Base-by-base conservation (phyloP, 768 basidiomycete species). In the Psilocybe tampanensis region DNA sequence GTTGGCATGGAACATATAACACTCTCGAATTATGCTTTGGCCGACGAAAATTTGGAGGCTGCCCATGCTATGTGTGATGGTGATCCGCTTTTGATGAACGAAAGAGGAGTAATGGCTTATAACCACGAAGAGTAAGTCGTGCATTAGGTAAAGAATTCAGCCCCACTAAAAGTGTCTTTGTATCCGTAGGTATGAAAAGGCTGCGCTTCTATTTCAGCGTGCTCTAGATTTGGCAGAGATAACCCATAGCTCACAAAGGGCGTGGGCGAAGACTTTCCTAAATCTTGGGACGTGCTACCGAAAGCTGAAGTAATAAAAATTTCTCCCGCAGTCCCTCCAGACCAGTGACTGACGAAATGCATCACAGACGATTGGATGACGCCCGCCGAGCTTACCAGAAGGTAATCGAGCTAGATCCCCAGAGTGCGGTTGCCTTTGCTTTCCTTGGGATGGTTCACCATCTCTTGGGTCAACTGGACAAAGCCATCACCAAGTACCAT, bases 1-100 rank as follows among this genome's bases (percentile, higher is more conserved):
- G 93, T 98, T 44, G 97, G 96, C 6, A 98, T 98, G 95, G 96
- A 99, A 71, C 92, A 98, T 63, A 92, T 99, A 34, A 88, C 89
- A 67, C 79, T 99, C 7, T 90, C 89, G 24, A 94, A 98, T 60
- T 80, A 85, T 60, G 68, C 72, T 21, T 79, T 94, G 44, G 97
- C 97, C 3, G 88, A 92, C 47, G 96, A 98, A 66, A 91, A 96
- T 17, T 79, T 99, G 41, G 80, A 84, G 59, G 92, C 95, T 1
- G 89, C 95, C 3, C 76, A 86, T 62, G 73, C 80, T 3, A 88
- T 95, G 76, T 95, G 95, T 67, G 83, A 89, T 59, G 86, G 84
- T 8, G 97, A 99, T 66, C 95, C 97, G 34, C 75, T 98, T 54
- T 77, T 98, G 44, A 79, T 89, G 54, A 98, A 98, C 67, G 97